A percentile compares a stretch with the other conserved stretches of the same genome.
These are phyloP conservation scores for Limonium bicolor DNA, from an alignment of 148 eudicot genomes.

Conservation along the genomic window DNA sequence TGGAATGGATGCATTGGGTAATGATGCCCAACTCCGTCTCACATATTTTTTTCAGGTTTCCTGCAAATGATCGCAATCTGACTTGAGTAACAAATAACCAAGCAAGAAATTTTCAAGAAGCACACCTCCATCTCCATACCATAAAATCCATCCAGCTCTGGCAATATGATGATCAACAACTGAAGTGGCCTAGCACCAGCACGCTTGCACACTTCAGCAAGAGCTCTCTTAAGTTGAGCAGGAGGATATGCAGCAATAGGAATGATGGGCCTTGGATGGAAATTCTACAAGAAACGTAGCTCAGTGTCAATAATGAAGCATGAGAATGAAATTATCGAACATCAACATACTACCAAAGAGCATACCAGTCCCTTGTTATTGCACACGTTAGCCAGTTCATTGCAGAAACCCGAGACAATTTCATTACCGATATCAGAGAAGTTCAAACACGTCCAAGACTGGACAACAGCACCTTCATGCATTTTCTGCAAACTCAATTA, in stretches of 20 bases:
- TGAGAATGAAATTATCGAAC: not conserved
- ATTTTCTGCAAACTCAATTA: conserved; percentile 34
- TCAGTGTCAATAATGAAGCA: not conserved
- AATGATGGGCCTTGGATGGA: conserved; percentile 1
- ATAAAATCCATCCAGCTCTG: not conserved
- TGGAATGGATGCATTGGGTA: conserved; percentile 81
- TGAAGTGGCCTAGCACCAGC: not conserved
- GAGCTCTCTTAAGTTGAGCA: not conserved
- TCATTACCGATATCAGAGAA: conserved; percentile 19
- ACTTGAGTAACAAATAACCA: too few species aligned
- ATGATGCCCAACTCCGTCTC: conserved; percentile 82
- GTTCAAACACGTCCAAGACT: conserved; percentile 46
- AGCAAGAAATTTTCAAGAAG: not conserved
- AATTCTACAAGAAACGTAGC: not conserved
- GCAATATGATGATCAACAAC: conserved; percentile 1
- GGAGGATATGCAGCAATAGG: not conserved
- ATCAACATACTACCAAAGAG: not conserved
- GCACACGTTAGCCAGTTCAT: conserved; percentile 41
- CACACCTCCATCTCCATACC: not conserved
- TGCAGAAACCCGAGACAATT: conserved; percentile 17
- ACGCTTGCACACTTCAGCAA: not conserved
- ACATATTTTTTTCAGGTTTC: conserved; percentile 52
- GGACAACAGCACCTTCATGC: conserved; percentile 43
- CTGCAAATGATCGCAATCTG: conserved; percentile 23
- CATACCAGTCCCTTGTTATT: conserved; percentile 59